Evolutionary conservation across 768 basidiomycete species (phyloP).

Genomic region (Leucocoprinus sp.): DNA sequence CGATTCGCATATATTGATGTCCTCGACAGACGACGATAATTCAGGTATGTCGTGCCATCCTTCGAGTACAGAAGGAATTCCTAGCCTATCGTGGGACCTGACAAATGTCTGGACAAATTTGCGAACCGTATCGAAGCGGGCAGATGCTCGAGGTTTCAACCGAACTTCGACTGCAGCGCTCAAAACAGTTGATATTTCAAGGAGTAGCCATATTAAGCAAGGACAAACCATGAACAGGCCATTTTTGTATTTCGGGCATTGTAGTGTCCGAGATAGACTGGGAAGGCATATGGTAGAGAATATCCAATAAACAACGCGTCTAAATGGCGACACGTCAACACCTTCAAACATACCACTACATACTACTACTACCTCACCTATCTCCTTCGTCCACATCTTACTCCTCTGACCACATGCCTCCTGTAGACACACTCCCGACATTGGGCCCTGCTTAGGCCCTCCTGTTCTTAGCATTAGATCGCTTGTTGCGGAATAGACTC

Average conservation of each 20-base stretch:
- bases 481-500: no score
- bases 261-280: neutral
- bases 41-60: constrained; percentile 77
- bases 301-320: constrained; percentile 42
- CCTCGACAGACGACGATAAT: constrained; percentile 68
- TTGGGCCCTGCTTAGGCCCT: no score
- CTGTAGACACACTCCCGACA: no score
- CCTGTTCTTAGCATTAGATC: no score
- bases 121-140: constrained; percentile 70
- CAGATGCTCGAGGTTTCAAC: constrained; percentile 55
- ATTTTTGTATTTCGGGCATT: constrained; percentile 21
- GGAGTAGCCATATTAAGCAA: neutral
- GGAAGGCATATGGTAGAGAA: neutral
- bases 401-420: no score
- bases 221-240: constrained; percentile 59
- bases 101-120: constrained; percentile 50
- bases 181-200: neutral
- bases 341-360: no score
- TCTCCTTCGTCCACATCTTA: no score
- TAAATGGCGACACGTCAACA: no score
- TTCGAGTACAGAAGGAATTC: constrained; percentile 58
- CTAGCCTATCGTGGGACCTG: constrained; percentile 54
- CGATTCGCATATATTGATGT: constrained; percentile 65
- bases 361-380: no score
- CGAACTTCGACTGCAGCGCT: constrained; percentile 70